These are phyloP conservation scores for Thuja plicata DNA, from an alignment of 83 land plant genomes.

Conservation along the genomic window DNA sequence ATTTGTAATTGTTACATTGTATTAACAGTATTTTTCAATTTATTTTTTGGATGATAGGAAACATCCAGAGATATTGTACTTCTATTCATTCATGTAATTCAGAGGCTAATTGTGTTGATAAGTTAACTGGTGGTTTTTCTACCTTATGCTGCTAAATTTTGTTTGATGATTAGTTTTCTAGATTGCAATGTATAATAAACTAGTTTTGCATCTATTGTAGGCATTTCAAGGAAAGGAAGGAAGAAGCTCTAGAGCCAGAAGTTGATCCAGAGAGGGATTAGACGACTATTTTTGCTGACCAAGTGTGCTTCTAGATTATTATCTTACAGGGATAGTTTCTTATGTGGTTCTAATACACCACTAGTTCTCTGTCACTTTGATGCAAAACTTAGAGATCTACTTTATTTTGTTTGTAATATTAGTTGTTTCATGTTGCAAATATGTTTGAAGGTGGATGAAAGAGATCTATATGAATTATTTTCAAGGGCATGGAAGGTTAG, in stretches of 20 bases:
- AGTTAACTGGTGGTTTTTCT: conserved; percentile 3
- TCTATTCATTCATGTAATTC: conserved; percentile 11
- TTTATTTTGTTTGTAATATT: background rate
- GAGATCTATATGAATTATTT: conserved; percentile 96
- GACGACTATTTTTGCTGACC: conserved; percentile 97
- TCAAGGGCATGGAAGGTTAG: conserved; percentile 96
- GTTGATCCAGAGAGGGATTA: conserved; percentile 98
- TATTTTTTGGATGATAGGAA: conserved; percentile 12
- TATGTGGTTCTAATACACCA: background rate
- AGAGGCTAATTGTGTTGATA: conserved; percentile 14
- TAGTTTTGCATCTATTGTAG: conserved; percentile 31
- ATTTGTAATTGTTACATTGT: background rate
- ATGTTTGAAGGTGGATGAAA: no score
- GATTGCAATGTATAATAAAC: background rate
- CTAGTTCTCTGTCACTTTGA: background rate
- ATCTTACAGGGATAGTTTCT: background rate
- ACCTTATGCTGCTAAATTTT: background rate
- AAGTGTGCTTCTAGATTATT: conserved; percentile 42
- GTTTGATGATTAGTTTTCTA: background rate
- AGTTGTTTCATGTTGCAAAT: conserved; percentile 49
- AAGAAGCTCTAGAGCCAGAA: conserved; percentile 83
- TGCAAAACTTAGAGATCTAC: background rate
- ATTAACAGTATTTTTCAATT: conserved; percentile 1
- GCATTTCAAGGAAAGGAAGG: conserved; percentile 73
- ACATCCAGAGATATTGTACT: background rate